phyloP scores from a whole-genome alignment of 352 stramenopile genomes.

The Nothophytophthora sp. region DNA sequence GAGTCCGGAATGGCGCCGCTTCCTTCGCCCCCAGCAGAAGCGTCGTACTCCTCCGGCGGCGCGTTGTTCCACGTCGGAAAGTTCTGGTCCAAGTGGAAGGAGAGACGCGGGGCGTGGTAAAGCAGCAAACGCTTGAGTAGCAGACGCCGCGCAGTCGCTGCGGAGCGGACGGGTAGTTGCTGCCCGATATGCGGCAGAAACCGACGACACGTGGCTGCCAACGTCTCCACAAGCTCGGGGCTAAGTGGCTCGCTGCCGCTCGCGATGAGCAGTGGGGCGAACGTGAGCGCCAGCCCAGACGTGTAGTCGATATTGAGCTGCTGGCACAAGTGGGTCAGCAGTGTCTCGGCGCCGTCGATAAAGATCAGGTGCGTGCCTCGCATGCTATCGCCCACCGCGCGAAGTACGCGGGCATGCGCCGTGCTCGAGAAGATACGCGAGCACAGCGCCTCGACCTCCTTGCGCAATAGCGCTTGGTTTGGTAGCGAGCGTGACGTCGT shows the following conservation, averaged over 20 bases:
- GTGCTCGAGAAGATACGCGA: slow-evolving; percentile 60
- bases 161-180: slow-evolving; percentile 22
- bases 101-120: slow-evolving; percentile 69
- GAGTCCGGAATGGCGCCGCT: slow-evolving; percentile 50
- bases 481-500: slow-evolving; percentile 59
- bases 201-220: slow-evolving; percentile 44
- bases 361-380: slow-evolving; percentile 67
- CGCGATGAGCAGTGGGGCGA: slow-evolving; percentile 53
- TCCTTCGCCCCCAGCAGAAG: slow-evolving; percentile 10
- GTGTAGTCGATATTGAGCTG: slow-evolving; percentile 60
- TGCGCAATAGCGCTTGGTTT: slow-evolving; percentile 54
- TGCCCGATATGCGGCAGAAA: slow-evolving; percentile 56
- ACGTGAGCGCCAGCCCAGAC: slow-evolving; percentile 47
- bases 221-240: slow-evolving; percentile 53
- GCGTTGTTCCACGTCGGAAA: slow-evolving; percentile 66
- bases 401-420: slow-evolving; percentile 41
- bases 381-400: slow-evolving; percentile 34
- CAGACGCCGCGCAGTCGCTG: slow-evolving; percentile 38
- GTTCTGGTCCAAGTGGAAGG: slow-evolving; percentile 78
- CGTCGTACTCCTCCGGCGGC: slow-evolving; percentile 16
- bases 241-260: slow-evolving; percentile 72
- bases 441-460: slow-evolving; percentile 72
- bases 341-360: slow-evolving; percentile 74
- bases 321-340: slow-evolving; percentile 70
- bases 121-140: slow-evolving; percentile 73